A percentile compares a stretch with the other conserved stretches of the same genome.
Evolutionary conservation across 2,329 filamentous ascomycete genomes (phyloP).

Genomic region (Saccharata proteae): DNA sequence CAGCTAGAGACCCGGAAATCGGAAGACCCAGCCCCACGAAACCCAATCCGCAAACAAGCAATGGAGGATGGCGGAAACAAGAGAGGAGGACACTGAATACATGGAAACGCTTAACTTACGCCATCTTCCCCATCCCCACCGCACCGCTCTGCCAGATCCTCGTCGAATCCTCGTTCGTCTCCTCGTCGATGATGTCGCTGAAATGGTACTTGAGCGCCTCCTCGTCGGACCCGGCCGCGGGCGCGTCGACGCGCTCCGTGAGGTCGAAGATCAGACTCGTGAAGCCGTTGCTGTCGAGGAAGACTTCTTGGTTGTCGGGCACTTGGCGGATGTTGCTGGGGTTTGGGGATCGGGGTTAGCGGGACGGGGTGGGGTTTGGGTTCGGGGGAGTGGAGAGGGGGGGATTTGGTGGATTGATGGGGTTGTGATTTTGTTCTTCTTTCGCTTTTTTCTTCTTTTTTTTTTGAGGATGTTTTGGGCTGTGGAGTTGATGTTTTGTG

Average conservation of each 20-base stretch:
- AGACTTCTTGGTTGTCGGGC: slow-evolving; percentile 85
- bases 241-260: slow-evolving; percentile 61
- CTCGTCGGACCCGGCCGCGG: slow-evolving; percentile 51
- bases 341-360: slow-evolving; percentile 10
- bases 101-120: slow-evolving; percentile 20
- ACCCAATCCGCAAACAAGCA: no score
- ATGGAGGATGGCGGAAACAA: slow-evolving; percentile 1
- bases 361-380: not conserved
- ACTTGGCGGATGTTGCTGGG: slow-evolving; percentile 59
- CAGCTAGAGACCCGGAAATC: no score
- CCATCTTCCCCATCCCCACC: slow-evolving; percentile 21
- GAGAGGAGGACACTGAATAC: not conserved
- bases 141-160: slow-evolving; percentile 21
- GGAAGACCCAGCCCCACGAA: no score
- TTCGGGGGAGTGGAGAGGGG: not conserved
- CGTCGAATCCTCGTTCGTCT: slow-evolving; percentile 22
- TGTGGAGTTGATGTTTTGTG: slow-evolving; percentile 1
- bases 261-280: slow-evolving; percentile 86
- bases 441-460: slow-evolving; percentile 1
- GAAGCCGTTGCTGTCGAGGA: slow-evolving; percentile 71
- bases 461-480: not conserved
- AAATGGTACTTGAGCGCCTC: slow-evolving; percentile 46
- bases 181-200: slow-evolving; percentile 30
- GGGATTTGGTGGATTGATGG: not conserved
- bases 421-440: slow-evolving; percentile 1